Conservation (phyloP, 805 yeast species). For the Pichia rugopelliculosa region DNA sequence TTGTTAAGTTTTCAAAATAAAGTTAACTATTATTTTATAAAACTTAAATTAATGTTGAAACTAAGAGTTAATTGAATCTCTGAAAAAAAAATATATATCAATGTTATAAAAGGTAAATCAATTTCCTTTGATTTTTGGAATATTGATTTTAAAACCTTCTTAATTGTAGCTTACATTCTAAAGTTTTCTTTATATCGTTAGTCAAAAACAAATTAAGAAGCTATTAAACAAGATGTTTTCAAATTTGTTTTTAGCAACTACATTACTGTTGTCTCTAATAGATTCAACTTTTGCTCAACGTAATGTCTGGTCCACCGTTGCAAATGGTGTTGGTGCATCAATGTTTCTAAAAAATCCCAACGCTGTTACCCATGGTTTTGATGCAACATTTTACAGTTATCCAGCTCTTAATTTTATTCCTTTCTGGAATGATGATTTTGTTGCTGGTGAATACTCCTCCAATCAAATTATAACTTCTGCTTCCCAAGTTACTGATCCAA, state of each 20-base stretch:
- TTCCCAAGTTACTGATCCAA: constrained; percentile 5
- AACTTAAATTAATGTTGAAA: too few relatives aligned
- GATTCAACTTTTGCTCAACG: background rate
- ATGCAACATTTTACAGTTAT: constrained; percentile 4
- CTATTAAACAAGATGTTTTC: constrained; percentile 1
- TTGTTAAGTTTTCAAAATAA: too few relatives aligned
- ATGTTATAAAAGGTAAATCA: background rate
- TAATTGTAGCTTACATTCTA: too few relatives aligned
- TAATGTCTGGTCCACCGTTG: constrained; percentile 3
- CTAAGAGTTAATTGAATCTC: too few relatives aligned
- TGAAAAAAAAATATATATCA: too few relatives aligned
- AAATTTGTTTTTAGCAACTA: constrained; percentile 2
- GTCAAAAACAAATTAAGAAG: background rate
- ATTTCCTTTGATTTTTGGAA: background rate
- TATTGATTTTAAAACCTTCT: too few relatives aligned
- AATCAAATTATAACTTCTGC: background rate
- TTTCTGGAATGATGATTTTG: background rate
- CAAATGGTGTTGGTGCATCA: constrained; percentile 4
- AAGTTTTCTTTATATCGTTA: too few relatives aligned
- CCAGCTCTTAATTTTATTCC: constrained; percentile 1
- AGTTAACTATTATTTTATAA: too few relatives aligned
- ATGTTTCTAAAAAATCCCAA: background rate
- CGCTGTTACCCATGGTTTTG: constrained; percentile 1
- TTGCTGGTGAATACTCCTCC: background rate
- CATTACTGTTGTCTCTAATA: constrained; percentile 1